These are phyloP conservation scores for Neoboletus brunneissimus DNA, from an alignment of 768 basidiomycete species.

Conservation along the genomic window DNA sequence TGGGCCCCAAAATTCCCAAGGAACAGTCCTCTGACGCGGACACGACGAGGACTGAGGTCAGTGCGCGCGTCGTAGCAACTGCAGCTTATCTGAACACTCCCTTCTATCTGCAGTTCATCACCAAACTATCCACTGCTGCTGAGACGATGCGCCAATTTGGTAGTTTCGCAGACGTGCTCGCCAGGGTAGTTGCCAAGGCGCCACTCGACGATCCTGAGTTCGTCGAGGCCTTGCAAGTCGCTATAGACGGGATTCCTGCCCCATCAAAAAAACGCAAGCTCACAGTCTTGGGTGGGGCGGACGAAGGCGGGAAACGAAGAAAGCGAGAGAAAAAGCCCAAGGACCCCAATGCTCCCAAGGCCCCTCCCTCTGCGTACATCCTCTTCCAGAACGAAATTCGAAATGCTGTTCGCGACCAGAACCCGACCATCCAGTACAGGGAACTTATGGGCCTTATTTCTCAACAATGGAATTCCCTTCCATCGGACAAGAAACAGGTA, in stretches of 20 bases:
- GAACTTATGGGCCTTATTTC: slow-evolving; percentile 74
- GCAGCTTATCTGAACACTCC: slow-evolving; percentile 19
- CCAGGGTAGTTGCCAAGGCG: slow-evolving; percentile 43
- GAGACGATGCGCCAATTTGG: slow-evolving; percentile 63
- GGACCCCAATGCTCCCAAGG: slow-evolving; percentile 93
- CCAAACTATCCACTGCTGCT: slow-evolving; percentile 54
- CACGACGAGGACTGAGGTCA: slow-evolving; percentile 30
- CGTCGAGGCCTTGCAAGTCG: slow-evolving; percentile 27
- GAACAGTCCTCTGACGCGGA: slow-evolving; percentile 28
- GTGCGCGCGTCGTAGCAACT: slow-evolving; percentile 13
- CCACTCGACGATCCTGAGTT: slow-evolving; percentile 33
- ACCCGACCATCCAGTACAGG: slow-evolving; percentile 63
- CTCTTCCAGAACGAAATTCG: slow-evolving; percentile 92
- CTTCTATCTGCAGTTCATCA: slow-evolving; percentile 47
- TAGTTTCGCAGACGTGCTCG: slow-evolving; percentile 57
- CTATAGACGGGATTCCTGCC: slow-evolving; percentile 32
- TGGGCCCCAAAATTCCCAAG: slow-evolving; percentile 28
- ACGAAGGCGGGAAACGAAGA: slow-evolving; percentile 37
- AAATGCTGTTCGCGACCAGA: slow-evolving; percentile 59
- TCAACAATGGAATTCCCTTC: slow-evolving; percentile 69
- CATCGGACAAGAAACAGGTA: slow-evolving; percentile 71
- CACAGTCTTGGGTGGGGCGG: slow-evolving; percentile 27
- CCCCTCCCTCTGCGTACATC: slow-evolving; percentile 90
- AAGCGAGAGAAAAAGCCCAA: slow-evolving; percentile 57
- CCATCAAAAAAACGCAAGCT: slow-evolving; percentile 54